Evolutionary conservation across 2,329 filamentous ascomycete species (phyloP).

Genomic region (Westerdykella sp.): DNA sequence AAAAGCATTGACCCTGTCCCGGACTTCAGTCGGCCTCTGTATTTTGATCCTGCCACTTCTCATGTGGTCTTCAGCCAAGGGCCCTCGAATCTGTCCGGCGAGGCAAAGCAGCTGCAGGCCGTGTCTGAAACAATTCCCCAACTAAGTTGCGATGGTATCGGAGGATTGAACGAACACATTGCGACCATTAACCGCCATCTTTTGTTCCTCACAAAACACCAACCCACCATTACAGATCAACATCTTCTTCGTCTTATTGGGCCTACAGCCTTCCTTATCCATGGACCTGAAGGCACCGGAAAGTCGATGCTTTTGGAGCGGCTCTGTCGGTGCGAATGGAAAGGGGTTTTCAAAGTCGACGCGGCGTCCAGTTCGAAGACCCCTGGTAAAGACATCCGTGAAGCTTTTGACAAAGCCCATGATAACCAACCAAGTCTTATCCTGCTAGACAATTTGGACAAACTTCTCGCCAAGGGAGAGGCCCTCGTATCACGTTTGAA

Average conservation of each 20-base stretch:
- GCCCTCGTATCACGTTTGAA: constrained; percentile 18
- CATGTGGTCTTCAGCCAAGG: constrained; percentile 15
- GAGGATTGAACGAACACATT: constrained; percentile 62
- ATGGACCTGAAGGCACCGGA: constrained; percentile 78
- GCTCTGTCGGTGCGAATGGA: constrained; percentile 62
- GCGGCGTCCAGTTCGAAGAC: constrained; percentile 36
- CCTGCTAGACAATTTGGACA: constrained; percentile 71
- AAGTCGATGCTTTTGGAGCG: constrained; percentile 69
- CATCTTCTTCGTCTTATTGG: constrained; percentile 30
- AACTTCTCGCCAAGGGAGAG: constrained; percentile 43
- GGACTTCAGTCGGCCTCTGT: constrained; percentile 20
- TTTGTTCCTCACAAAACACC: constrained; percentile 19
- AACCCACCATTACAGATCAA: constrained; percentile 12
- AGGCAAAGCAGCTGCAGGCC: background rate
- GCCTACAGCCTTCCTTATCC: constrained; percentile 60
- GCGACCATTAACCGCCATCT: constrained; percentile 62
- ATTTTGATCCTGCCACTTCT: constrained; percentile 25
- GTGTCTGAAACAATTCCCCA: constrained; percentile 13
- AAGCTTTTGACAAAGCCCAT: constrained; percentile 63
- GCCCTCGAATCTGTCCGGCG: background rate
- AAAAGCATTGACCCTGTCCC: constrained; percentile 46
- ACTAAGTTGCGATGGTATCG: constrained; percentile 49
- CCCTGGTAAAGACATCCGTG: constrained; percentile 53
- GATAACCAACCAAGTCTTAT: constrained; percentile 68
- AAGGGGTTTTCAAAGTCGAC: constrained; percentile 58